Evolutionary conservation across 2,329 filamentous ascomycete species (phyloP).

Genomic region (Calonectria henricotiae): DNA sequence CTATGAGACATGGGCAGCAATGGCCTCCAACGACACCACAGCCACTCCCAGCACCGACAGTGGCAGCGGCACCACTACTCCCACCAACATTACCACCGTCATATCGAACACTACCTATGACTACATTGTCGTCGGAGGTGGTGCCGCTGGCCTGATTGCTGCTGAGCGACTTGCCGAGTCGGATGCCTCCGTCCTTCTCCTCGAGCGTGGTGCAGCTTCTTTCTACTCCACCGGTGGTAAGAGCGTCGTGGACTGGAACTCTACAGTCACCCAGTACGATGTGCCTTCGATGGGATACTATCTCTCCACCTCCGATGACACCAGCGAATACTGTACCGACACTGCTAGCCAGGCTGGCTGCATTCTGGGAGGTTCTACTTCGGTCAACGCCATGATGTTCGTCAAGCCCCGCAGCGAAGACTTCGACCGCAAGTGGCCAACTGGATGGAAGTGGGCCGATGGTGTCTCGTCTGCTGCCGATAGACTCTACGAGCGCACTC

Average conservation of each 20-base stretch:
- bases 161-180: conserved; percentile 73
- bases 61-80: conserved; percentile 47
- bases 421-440: conserved; percentile 82
- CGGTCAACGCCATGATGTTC: conserved; percentile 80
- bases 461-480: conserved; percentile 75
- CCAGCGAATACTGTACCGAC: conserved; percentile 76
- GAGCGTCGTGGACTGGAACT: conserved; percentile 76
- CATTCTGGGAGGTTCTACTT: conserved; percentile 78
- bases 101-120: conserved; percentile 65
- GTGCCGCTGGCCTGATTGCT: conserved; percentile 74
- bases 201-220: conserved; percentile 70
- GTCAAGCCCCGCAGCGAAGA: conserved; percentile 78
- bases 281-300: conserved; percentile 81
- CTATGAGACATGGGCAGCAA: conserved; percentile 60
- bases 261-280: conserved; percentile 79
- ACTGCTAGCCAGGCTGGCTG: conserved; percentile 83
- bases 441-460: conserved; percentile 76
- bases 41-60: conserved; percentile 50
- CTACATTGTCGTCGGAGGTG: conserved; percentile 77
- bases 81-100: conserved; percentile 54
- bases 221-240: conserved; percentile 77
- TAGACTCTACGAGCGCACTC: conserved; percentile 79
- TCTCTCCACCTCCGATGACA: conserved; percentile 76
- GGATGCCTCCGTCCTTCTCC: conserved; percentile 76
- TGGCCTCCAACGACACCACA: conserved; percentile 62